Evolutionary conservation across 1,284 basidiomycete species (phyloP).

Genomic region (Apiotrichum laibachii): DNA sequence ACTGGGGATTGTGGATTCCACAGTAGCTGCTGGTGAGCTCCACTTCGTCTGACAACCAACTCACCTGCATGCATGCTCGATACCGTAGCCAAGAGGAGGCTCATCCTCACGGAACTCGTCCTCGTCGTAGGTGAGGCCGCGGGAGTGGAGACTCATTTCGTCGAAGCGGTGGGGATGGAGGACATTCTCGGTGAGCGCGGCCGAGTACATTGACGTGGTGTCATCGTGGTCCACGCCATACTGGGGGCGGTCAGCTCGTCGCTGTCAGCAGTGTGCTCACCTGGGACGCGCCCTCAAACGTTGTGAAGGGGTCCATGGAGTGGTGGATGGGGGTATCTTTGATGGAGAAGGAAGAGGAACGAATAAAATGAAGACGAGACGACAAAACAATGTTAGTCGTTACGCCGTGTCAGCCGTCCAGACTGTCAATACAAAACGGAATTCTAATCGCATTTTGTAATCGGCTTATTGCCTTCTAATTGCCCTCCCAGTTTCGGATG

Average conservation of each 20-base stretch:
- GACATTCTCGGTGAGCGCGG: constrained; percentile 53
- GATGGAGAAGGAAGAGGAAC: background rate
- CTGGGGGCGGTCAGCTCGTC: constrained; percentile 28
- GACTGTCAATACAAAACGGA: no score
- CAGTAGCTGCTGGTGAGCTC: constrained; percentile 68
- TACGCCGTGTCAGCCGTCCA: no score
- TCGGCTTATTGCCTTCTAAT: background rate
- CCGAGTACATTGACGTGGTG: constrained; percentile 66
- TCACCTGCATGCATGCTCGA: constrained; percentile 93
- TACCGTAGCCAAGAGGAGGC: constrained; percentile 70
- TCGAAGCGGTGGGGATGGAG: constrained; percentile 22
- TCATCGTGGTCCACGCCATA: constrained; percentile 69
- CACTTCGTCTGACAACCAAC: constrained; percentile 29
- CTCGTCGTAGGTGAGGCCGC: constrained; percentile 27
- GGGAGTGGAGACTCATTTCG: constrained; percentile 22
- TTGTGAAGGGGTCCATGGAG: constrained; percentile 77
- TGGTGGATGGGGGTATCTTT: background rate
- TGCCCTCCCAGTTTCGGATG: background rate
- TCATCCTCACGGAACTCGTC: constrained; percentile 82
- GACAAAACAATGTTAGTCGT: no score
- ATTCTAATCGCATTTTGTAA: background rate
- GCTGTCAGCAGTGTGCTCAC: constrained; percentile 23
- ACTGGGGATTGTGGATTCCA: constrained; percentile 96
- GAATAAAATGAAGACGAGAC: background rate
- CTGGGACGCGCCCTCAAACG: constrained; percentile 63